Base-by-base conservation (phyloP, 2,329 filamentous ascomycete genomes). In the Chaetothyriales sp. region DNA sequence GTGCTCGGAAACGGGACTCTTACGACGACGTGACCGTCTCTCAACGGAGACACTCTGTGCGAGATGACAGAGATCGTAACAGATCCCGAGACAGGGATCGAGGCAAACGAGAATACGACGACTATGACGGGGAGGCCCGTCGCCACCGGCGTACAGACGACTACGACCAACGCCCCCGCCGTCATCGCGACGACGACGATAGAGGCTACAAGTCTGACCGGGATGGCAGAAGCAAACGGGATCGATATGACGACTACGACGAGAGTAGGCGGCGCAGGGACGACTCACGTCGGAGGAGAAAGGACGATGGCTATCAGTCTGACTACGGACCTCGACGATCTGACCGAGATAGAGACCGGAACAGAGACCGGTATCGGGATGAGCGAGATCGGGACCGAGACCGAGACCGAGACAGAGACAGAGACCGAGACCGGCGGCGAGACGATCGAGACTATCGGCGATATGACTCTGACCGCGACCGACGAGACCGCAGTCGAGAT, bases 141-240 rank as follows among this genome's bases (percentile, higher is more conserved):
- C 6, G 54, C 65, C 4, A 71, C 68, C 0, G 72, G 71, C 0
- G 67, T 63, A 4, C 70, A 73, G 50, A 74, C 71, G 0, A 73
- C 69, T 0, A 71, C 70, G 45, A 47, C 45, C 19, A 47, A 5
- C 45, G 43, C 9, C 43, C 42, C 8, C 42, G 42, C 8, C 42
- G 44, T n/a, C 44, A 22, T 5, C n/a, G 20, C 12, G 44, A 46
- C 20, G 44, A 46, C 44, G 18, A 47, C n/a, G 45, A 47, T 25
- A 22, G 45, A 26, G 45, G 20, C 26, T 47, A 47, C 45, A 47
- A 47, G 26, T 47, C 45, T 36, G 45, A 47, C 15, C 45, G 45
- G 20, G 45, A 47, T 19, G 20, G 43, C 8, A 20, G 43, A 26
- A 4, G 19, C 43, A 45, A 45, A n/a, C 32, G 32, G 15, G 32